A percentile compares a stretch with the other conserved stretches of the same genome.
Conservation (phyloP, 1,284 basidiomycete species). For the Tilletia indica region DNA sequence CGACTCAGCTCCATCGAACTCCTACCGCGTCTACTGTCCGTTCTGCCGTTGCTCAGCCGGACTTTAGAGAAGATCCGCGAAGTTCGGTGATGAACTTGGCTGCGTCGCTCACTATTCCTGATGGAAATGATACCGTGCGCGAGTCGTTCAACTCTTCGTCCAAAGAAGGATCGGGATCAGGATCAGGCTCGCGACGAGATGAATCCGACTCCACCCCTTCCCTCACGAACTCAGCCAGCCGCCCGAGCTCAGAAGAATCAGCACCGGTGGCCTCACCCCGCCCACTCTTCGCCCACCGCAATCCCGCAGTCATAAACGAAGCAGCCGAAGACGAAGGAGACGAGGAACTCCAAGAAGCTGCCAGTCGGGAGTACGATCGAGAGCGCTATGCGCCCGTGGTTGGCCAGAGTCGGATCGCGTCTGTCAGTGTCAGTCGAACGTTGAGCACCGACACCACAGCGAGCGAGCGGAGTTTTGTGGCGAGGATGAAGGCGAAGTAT, state of each 20-base stretch:
- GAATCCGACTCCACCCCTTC: constrained; percentile 16
- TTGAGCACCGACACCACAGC: constrained; percentile 46
- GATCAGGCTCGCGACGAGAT: not conserved
- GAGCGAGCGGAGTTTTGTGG: constrained; percentile 49
- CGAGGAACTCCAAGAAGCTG: too few relatives aligned
- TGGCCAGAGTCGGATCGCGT: constrained; percentile 35
- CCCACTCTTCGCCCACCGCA: not conserved
- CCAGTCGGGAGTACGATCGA: constrained; percentile 21
- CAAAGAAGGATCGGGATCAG: not conserved
- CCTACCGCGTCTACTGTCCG: not conserved
- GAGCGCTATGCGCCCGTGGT: constrained; percentile 43
- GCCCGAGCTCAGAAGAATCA: constrained; percentile 8
- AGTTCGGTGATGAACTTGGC: constrained; percentile 11
- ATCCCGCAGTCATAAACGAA: not conserved
- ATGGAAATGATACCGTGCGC: not conserved
- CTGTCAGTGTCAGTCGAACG: constrained; percentile 36
- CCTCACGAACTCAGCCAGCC: constrained; percentile 14
- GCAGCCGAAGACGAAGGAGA: not conserved
- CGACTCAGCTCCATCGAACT: not conserved
- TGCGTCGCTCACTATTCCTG: not conserved
- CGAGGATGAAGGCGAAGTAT: constrained; percentile 50
- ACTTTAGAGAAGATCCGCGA: not conserved
- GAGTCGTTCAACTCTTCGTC: constrained; percentile 5
- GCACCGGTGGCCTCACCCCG: not conserved
- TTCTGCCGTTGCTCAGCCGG: not conserved